Percentiles rank a stretch among this genome's conserved stretches.
Evolutionary conservation across 768 basidiomycete genomes (phyloP).

Genomic region (Termitomyces sp.): DNA sequence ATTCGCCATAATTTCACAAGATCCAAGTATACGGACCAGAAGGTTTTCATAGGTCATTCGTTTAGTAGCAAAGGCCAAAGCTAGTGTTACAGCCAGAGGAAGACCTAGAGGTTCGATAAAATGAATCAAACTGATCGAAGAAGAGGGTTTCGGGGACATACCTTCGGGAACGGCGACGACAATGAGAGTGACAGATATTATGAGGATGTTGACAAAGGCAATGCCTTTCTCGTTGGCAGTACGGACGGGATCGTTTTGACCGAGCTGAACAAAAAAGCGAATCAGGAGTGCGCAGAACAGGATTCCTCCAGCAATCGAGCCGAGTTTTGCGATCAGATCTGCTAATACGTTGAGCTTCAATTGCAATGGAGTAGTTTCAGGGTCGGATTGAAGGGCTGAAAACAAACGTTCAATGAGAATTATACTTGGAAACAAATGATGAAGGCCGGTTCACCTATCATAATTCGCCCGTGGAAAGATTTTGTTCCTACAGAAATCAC

Average conservation of each 20-base stretch:
- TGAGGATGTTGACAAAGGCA: slow-evolving; percentile 86
- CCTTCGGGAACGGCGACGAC: slow-evolving; percentile 47
- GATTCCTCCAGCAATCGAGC: slow-evolving; percentile 65
- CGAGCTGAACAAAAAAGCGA: slow-evolving; percentile 88
- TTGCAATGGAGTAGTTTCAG: slow-evolving; percentile 90
- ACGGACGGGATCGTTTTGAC: slow-evolving; percentile 48
- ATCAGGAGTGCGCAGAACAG: slow-evolving; percentile 88
- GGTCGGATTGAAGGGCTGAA: slow-evolving; percentile 77
- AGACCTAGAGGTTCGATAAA: slow-evolving; percentile 46
- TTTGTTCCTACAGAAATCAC: slow-evolving; percentile 88
- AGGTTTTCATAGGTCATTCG: slow-evolving; percentile 97
- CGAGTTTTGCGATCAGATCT: slow-evolving; percentile 90
- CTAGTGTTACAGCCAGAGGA: slow-evolving; percentile 93
- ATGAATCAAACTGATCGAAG: neutral
- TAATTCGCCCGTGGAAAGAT: slow-evolving; percentile 94
- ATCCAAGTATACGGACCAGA: slow-evolving; percentile 90
- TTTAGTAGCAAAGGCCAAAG: slow-evolving; percentile 94
- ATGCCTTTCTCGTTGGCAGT: slow-evolving; percentile 81
- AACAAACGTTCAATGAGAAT: slow-evolving; percentile 3
- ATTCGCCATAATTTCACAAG: slow-evolving; percentile 99
- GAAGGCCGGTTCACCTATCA: slow-evolving; percentile 70
- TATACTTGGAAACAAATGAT: neutral
- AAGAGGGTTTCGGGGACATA: slow-evolving; percentile 8
- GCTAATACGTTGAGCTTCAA: slow-evolving; percentile 91
- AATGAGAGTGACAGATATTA: slow-evolving; percentile 84